These are phyloP conservation scores for Leptodontidium sp. DNA, from an alignment of 2,329 filamentous ascomycete genomes.

Conservation along the genomic window DNA sequence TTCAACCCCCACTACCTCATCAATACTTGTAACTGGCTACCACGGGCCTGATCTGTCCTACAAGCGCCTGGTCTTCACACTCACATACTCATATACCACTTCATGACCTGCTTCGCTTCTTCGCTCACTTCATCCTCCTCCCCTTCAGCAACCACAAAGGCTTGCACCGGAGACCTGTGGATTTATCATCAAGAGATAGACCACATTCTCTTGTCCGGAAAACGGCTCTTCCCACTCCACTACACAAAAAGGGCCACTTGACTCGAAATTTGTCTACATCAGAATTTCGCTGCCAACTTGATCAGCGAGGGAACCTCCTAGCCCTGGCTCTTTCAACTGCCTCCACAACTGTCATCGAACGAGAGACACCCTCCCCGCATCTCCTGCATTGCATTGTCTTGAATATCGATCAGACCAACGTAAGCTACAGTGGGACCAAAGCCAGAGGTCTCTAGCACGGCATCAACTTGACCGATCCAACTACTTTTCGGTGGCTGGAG, in stretches of 20 bases:
- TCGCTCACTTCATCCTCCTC: not conserved
- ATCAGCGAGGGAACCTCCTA: slow-evolving; percentile 15
- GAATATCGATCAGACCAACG: slow-evolving; percentile 15
- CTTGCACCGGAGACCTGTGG: not conserved
- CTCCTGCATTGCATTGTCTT: slow-evolving; percentile 19
- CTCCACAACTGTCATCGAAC: slow-evolving; percentile 15
- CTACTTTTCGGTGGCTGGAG: slow-evolving; percentile 17
- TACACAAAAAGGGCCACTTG: not conserved
- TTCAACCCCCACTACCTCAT: slow-evolving; percentile 28
- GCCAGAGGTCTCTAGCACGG: slow-evolving; percentile 12
- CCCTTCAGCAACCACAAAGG: not conserved
- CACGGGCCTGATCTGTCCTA: slow-evolving; percentile 19
- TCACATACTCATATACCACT: slow-evolving; percentile 15
- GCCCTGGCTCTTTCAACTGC: slow-evolving; percentile 3
- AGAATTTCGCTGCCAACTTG: not conserved
- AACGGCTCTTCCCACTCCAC: not conserved
- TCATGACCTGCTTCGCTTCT: slow-evolving; percentile 6
- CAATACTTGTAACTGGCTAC: slow-evolving; percentile 28
- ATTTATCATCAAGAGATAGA: not conserved
- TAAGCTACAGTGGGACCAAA: slow-evolving; percentile 17
- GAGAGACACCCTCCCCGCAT: slow-evolving; percentile 21
- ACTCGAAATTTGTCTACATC: not conserved
- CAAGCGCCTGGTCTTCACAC: slow-evolving; percentile 27
- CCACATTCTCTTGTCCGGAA: not conserved
- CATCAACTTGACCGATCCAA: slow-evolving; percentile 18